A percentile compares a stretch with the other conserved stretches of the same genome.
phyloP scores from a whole-genome alignment of 805 yeast genomes.

The Starmerella vaccinii region DNA sequence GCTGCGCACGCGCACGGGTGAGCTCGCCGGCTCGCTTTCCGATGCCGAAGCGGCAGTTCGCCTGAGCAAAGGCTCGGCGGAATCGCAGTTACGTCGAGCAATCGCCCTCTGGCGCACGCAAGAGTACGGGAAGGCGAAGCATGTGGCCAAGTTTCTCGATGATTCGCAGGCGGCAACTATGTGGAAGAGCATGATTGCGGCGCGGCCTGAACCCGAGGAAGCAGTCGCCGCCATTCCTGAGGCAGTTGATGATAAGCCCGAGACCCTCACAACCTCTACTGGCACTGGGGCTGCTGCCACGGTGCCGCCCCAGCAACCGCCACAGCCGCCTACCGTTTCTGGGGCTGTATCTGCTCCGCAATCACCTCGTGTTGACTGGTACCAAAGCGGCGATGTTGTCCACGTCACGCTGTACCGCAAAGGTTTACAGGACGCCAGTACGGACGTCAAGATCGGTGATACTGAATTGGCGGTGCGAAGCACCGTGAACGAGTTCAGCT shows the following conservation, averaged over 20 bases:
- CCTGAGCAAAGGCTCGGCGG: constrained; percentile 15
- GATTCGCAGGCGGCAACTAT: constrained; percentile 15
- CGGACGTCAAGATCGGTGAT: constrained; percentile 33
- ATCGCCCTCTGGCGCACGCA: constrained; percentile 25
- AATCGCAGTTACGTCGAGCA: constrained; percentile 31
- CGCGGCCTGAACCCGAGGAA: constrained; percentile 1
- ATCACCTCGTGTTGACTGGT: constrained; percentile 45
- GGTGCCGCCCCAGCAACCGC: background rate
- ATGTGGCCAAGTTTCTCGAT: constrained; percentile 17
- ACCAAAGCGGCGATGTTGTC: constrained; percentile 49
- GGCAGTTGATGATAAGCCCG: too few relatives aligned
- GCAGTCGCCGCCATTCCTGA: constrained; percentile 14
- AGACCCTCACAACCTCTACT: too few relatives aligned
- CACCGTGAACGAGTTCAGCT: constrained; percentile 32
- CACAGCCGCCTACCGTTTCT: too few relatives aligned
- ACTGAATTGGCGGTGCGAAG: constrained; percentile 8
- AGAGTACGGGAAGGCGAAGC: constrained; percentile 25
- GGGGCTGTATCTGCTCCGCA: background rate
- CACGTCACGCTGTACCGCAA: constrained; percentile 65
- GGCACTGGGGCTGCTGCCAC: background rate
- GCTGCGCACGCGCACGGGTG: constrained; percentile 17
- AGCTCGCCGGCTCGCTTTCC: constrained; percentile 17
- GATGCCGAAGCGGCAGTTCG: constrained; percentile 26
- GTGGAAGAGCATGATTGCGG: constrained; percentile 12
- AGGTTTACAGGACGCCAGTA: constrained; percentile 44